Conservation (phyloP, 345 rosid genomes). For the Salix udensis region DNA sequence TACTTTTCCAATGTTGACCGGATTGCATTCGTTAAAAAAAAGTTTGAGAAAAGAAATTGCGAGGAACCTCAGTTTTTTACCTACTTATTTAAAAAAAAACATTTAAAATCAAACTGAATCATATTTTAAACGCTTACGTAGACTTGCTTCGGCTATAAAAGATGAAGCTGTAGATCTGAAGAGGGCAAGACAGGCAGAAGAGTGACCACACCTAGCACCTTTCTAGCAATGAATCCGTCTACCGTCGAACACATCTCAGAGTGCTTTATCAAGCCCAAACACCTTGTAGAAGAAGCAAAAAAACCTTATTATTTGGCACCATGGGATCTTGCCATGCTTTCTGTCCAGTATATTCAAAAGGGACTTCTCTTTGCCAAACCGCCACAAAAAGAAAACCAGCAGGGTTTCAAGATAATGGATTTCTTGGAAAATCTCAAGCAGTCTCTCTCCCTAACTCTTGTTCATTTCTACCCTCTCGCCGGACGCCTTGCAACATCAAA, state of each 20-base stretch:
- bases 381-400: constrained; percentile 6
- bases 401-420: constrained; percentile 28
- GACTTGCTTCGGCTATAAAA: no score
- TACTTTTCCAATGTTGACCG: no score
- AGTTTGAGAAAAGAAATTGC: no score
- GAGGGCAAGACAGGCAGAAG: no score
- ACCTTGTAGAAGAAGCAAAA: constrained; percentile 30
- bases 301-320: constrained; percentile 50
- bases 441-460: constrained; percentile 58
- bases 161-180: no score
- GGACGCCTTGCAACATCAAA: constrained; percentile 51
- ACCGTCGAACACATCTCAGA: constrained; percentile 40
- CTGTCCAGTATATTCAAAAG: constrained; percentile 63
- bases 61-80: no score
- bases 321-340: constrained; percentile 71
- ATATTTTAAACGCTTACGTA: no score
- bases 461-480: constrained; percentile 67
- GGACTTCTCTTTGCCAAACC: constrained; percentile 62
- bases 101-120: no score
- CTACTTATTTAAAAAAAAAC: no score
- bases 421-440: constrained; percentile 39
- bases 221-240: constrained; percentile 19
- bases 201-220: no score
- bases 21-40: no score
- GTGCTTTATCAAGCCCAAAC: constrained; percentile 51